Evolutionary conservation across 345 rosid genomes (phyloP).

Genomic region (Luvunga scandens): DNA sequence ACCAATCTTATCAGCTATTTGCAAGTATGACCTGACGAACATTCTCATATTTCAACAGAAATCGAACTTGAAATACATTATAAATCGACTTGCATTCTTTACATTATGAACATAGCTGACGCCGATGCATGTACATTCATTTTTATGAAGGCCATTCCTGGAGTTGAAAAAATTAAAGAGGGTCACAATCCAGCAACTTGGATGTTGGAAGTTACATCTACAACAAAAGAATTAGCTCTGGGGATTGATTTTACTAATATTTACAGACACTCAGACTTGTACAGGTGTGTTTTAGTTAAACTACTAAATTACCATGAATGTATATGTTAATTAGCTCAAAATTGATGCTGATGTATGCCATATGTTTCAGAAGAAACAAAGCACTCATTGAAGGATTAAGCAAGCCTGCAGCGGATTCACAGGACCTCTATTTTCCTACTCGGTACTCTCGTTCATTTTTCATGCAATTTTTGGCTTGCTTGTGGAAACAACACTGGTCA

Average conservation of each 20-base stretch:
- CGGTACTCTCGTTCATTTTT: slow-evolving; percentile 53
- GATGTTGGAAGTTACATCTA: slow-evolving; percentile 70
- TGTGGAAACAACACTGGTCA: slow-evolving; percentile 81
- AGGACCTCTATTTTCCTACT: slow-evolving; percentile 53
- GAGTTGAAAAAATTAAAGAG: slow-evolving; percentile 60
- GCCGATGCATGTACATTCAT: too few relatives aligned
- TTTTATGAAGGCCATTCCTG: slow-evolving; percentile 42
- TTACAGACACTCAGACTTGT: slow-evolving; percentile 57
- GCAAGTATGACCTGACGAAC: slow-evolving; percentile 43
- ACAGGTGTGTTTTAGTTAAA: slow-evolving; percentile 31
- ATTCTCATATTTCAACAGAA: not conserved
- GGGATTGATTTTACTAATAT: slow-evolving; percentile 56
- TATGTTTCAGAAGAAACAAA: slow-evolving; percentile 62
- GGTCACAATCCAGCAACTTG: slow-evolving; percentile 91
- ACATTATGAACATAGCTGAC: not conserved
- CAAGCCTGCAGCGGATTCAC: slow-evolving; percentile 53
- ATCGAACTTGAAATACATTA: not conserved
- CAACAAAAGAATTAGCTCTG: slow-evolving; percentile 58
- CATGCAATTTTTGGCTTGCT: slow-evolving; percentile 60
- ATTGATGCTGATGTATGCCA: not conserved
- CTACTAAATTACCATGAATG: not conserved
- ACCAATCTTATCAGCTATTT: slow-evolving; percentile 55
- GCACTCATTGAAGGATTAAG: slow-evolving; percentile 54
- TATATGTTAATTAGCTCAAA: not conserved
- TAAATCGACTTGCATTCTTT: not conserved